Evolutionary conservation across 2,329 filamentous ascomycete species (phyloP).

Genomic region (Aureobasidium sp.): DNA sequence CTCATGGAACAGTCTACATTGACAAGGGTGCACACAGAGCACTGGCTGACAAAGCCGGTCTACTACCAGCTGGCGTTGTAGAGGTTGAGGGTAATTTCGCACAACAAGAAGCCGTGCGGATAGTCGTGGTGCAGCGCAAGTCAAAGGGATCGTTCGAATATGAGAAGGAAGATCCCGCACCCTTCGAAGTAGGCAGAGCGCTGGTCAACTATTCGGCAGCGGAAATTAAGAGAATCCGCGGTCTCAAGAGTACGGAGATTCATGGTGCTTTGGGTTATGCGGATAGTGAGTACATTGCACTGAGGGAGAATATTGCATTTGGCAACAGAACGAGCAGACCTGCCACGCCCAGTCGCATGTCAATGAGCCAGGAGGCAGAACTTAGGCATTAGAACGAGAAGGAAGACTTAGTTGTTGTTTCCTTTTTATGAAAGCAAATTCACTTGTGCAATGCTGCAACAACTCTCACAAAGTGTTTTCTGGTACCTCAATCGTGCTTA

Average conservation of each 20-base stretch:
- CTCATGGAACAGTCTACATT: conserved; percentile 87
- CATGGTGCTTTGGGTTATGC: conserved; percentile 75
- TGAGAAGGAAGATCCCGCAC: conserved; percentile 46
- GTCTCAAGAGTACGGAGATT: conserved; percentile 76
- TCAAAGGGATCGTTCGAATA: conserved; percentile 21
- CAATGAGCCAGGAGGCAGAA: conserved; percentile 5
- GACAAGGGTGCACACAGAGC: conserved; percentile 82
- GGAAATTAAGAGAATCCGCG: conserved; percentile 80
- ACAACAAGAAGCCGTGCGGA: conserved; percentile 83
- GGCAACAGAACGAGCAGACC: conserved; percentile 35
- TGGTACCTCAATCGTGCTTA: background rate
- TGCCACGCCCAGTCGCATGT: conserved; percentile 10
- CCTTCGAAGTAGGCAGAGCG: conserved; percentile 71
- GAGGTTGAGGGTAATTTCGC: conserved; percentile 82
- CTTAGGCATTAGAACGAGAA: background rate
- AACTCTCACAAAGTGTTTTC: too few relatives aligned
- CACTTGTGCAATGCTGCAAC: background rate
- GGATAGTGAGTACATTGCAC: conserved; percentile 87
- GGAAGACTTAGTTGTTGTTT: background rate
- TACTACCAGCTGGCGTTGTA: conserved; percentile 85
- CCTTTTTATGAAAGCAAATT: background rate
- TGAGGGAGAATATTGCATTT: conserved; percentile 81
- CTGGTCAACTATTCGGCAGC: conserved; percentile 86
- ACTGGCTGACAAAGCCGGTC: conserved; percentile 72
- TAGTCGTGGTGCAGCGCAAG: conserved; percentile 67